These are phyloP conservation scores for Yamadazyma triangularis DNA, from an alignment of 1,139 yeast species.

Conservation along the genomic window DNA sequence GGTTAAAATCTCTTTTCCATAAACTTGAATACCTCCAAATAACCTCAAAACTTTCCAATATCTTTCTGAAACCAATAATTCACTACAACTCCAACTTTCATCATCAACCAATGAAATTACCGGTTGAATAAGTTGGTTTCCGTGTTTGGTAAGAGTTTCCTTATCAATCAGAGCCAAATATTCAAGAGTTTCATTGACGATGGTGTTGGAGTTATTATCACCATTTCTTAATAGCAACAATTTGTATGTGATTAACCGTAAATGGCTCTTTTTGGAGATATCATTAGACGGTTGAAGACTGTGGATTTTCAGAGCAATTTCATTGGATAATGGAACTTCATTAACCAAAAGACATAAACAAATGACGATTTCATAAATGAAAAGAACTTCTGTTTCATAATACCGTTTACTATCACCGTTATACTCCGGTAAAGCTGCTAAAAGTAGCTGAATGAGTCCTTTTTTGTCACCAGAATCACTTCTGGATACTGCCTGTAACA, in stretches of 20 bases:
- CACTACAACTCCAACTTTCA: slow-evolving; percentile 42
- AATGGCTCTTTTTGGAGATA: slow-evolving; percentile 25
- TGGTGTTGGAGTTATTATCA: slow-evolving; percentile 12
- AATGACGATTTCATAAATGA: slow-evolving; percentile 51
- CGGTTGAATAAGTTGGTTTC: slow-evolving; percentile 50
- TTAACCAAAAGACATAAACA: slow-evolving; percentile 46
- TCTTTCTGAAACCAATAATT: slow-evolving; percentile 40
- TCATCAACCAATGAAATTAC: slow-evolving; percentile 48
- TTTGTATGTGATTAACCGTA: slow-evolving; percentile 37
- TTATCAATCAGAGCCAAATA: slow-evolving; percentile 27
- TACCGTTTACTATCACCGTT: slow-evolving; percentile 37
- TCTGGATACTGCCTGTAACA: slow-evolving; percentile 44
- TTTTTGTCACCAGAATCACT: slow-evolving; percentile 21
- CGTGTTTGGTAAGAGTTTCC: slow-evolving; percentile 41
- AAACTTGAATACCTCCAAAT: slow-evolving; percentile 52
- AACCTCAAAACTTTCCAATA: slow-evolving; percentile 64
- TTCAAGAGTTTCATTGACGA: slow-evolving; percentile 20
- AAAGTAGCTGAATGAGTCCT: slow-evolving; percentile 18
- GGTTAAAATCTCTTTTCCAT: slow-evolving; percentile 45
- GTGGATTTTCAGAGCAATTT: slow-evolving; percentile 20
- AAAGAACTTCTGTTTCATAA: slow-evolving; percentile 52
- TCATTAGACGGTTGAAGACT: slow-evolving; percentile 11
- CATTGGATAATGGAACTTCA: slow-evolving; percentile 26
- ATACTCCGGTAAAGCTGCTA: slow-evolving; percentile 26
- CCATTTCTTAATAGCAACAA: slow-evolving; percentile 36